Evolutionary conservation across 169 alveolate species (phyloP).

Genomic region (Theileria equi): DNA sequence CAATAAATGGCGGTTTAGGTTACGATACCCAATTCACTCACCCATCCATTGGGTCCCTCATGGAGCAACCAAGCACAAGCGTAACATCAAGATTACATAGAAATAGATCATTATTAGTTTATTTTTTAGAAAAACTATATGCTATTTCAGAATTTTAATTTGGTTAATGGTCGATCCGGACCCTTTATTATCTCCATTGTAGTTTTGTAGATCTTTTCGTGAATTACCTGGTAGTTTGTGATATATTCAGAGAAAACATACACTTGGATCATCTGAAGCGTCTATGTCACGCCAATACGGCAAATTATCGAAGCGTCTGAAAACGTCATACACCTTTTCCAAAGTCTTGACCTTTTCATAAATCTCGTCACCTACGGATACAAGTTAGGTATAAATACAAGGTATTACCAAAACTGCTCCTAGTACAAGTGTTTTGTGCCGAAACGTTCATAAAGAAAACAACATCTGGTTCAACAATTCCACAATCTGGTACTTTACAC

Average conservation of each 20-base stretch:
- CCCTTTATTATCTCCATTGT: neutral
- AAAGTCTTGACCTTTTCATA: conserved; percentile 29
- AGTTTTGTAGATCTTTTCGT: conserved; percentile 14
- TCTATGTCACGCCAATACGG: conserved; percentile 49
- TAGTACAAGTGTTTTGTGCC: conserved; percentile 14
- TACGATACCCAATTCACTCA: too few species aligned
- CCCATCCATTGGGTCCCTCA: too few species aligned
- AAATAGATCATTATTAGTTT: too few species aligned
- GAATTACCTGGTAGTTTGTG: conserved; percentile 7
- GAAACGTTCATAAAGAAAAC: conserved; percentile 51
- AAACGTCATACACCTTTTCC: conserved; percentile 37
- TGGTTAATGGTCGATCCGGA: neutral
- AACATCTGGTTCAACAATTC: conserved; percentile 53
- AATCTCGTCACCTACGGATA: conserved; percentile 17
- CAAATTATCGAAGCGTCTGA: conserved; percentile 27
- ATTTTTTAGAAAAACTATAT: neutral
- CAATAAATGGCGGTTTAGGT: too few species aligned
- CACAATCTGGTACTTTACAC: conserved; percentile 49
- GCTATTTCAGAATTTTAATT: neutral
- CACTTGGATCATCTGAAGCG: conserved; percentile 30
- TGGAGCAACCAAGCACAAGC: too few species aligned
- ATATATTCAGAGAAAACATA: neutral
- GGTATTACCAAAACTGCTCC: conserved; percentile 52
- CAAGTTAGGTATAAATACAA: neutral
- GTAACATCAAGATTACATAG: too few species aligned